Percentiles rank a stretch among this genome's conserved stretches.
phyloP scores from a whole-genome alignment of 176 grass and related monocot genomes.

The Triticum aestivum region IWGSC_CS_RefSeq_v2.1 NC_057794.1:524655037-524655536 shows the following conservation, averaged over 20 bases:
- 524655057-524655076: background rate
- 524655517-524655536: background rate
- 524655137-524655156: background rate
- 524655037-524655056: background rate
- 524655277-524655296: background rate
- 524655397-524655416: background rate
- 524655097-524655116: background rate
- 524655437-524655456: background rate
- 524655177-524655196: background rate
- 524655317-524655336: background rate
- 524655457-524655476: background rate
- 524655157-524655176: background rate
- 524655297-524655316: slow-evolving; percentile 11
- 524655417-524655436: background rate
- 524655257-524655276: background rate
- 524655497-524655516: slow-evolving; percentile 1
- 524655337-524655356: background rate
- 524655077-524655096: background rate
- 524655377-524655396: slow-evolving; percentile 10
- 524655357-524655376: background rate
- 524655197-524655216: background rate
- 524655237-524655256: slow-evolving; percentile 10
- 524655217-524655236: background rate
- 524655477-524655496: background rate
- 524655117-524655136: background rate